Evolutionary conservation across 192 early-diverging fungal species (phyloP).

Genomic region (Obelidium mucronatum): DNA sequence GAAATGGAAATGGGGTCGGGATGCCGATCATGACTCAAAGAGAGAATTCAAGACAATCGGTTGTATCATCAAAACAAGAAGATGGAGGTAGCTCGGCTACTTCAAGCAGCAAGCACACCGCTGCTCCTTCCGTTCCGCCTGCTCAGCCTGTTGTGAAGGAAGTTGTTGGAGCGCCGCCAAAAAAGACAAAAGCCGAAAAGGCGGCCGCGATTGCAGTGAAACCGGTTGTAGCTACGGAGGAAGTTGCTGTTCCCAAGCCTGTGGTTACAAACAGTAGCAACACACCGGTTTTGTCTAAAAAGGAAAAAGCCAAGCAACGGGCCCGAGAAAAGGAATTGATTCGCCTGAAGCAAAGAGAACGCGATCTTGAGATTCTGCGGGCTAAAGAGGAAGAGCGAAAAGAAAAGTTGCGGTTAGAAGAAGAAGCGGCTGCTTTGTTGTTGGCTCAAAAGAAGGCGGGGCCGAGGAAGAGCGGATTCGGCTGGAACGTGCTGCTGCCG

Average conservation of each 20-base stretch:
- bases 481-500: background rate
- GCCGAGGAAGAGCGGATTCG: background rate
- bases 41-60: too few species aligned
- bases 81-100: background rate
- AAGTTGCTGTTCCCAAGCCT: background rate
- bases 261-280: background rate
- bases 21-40: background rate
- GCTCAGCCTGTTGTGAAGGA: background rate
- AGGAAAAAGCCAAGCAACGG: constrained; percentile 33
- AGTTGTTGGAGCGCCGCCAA: constrained; percentile 1
- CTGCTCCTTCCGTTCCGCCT: too few species aligned
- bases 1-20: background rate
- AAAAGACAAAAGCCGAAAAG: background rate
- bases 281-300: background rate
- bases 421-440: background rate
- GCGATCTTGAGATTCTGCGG: constrained; percentile 1
- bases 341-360: constrained; percentile 25
- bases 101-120: background rate
- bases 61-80: too few species aligned
- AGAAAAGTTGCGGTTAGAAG: background rate
- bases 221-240: background rate
- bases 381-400: constrained; percentile 19
- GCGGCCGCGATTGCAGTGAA: background rate
- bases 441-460: background rate
- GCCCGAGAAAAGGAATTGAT: constrained; percentile 25